Base-by-base conservation (phyloP, 176 grass and related monocot species). In the Melocanna baccifera region DNA sequence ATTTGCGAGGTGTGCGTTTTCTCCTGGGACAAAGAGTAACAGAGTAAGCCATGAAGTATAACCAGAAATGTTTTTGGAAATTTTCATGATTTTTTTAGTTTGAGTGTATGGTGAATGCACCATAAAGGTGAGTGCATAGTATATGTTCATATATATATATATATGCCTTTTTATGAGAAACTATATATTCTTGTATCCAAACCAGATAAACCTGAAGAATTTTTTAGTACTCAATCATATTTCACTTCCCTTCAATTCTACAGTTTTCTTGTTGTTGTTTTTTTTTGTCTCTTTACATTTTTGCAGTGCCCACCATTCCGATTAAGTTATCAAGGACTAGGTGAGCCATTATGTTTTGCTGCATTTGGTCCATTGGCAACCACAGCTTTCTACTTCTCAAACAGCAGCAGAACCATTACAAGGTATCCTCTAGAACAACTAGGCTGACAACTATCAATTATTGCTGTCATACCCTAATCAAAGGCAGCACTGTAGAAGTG, bases 361-460 rank as follows among this genome's bases (percentile, higher is more conserved):
- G 95, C 92, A 83, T 98, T 98, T 91, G 95, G 95, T 71, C 95
- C 95, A 76, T 80, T 98, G 88, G 89, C 95, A 16, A 98, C 92
- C 48, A 83, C 95, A 36, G 88, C 89, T 2, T 98, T 98, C 84
- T 98, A 93, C 79, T 93, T 98, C 82, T 87, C 91, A 76, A 94
- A 87, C 81, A 89, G 84, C 55, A 79, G 62, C 71, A 86, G 57
- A 86, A 84, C 53, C 59, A 85, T 68, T 76, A 83, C 47, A 51
- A 87, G 89, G 84, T 94, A 83, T 40, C 32, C 46, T 15, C 50
- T 62, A 65, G 22, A 80, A 46, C 45, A 81, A 76, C 16, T 71
- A 69, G 29, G 61, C 79, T 74, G 36, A 42, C n/a, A 23, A 47
- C 25, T 69, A 22, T 79, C 42, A 23, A 13, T 14, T 56, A 43